Evolutionary conservation across 164 flowering plant species (phyloP).

Genomic region (Annona cherimola): DNA sequence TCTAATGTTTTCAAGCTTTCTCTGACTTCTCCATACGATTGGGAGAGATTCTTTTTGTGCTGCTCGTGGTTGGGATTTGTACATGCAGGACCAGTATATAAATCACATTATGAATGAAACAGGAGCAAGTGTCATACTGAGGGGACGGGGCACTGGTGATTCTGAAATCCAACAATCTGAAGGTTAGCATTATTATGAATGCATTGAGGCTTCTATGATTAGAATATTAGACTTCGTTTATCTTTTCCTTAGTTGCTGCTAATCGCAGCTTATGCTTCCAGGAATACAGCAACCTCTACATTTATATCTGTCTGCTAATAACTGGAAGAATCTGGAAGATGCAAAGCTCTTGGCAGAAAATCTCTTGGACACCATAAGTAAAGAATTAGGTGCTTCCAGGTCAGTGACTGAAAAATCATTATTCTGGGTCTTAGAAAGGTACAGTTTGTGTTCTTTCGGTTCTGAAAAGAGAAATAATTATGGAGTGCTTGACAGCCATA

Average conservation of each 20-base stretch:
- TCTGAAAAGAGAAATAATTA: background rate
- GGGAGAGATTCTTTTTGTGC: conserved; percentile 91
- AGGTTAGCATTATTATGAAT: conserved; percentile 34
- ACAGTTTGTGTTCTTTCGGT: background rate
- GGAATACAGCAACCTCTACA: conserved; percentile 69
- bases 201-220: background rate
- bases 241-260: too few relatives aligned
- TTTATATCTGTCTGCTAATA: conserved; percentile 64
- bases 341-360: conserved; percentile 91
- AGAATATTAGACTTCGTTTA: too few relatives aligned
- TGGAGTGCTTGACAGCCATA: background rate
- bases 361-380: conserved; percentile 85
- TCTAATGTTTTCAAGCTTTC: conserved; percentile 87
- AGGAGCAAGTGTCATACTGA: conserved; percentile 85
- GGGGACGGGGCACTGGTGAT: conserved; percentile 74
- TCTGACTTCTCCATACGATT: conserved; percentile 84
- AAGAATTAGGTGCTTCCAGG: conserved; percentile 86
- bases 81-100: conserved; percentile 98
- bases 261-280: conserved; percentile 17
- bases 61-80: conserved; percentile 82
- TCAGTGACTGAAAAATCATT: conserved; percentile 20
- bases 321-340: conserved; percentile 74
- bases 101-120: conserved; percentile 99
- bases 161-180: conserved; percentile 36
- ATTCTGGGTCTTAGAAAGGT: background rate